A percentile compares a stretch with the other conserved stretches of the same genome.
Conservation (phyloP, 2,329 filamentous ascomycete species). For the Pestalotiopsis sp. region DNA sequence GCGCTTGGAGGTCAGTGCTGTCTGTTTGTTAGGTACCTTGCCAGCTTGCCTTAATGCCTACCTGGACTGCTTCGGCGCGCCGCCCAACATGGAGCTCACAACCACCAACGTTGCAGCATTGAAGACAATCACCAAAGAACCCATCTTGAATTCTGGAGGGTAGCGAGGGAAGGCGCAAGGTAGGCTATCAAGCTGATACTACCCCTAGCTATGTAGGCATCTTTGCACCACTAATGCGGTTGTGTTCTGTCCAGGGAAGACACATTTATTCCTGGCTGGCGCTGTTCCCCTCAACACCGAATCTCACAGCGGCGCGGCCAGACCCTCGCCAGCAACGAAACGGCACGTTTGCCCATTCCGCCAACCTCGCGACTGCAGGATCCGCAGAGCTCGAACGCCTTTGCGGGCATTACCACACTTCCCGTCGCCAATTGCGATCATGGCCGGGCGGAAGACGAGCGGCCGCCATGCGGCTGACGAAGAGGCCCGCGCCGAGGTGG, state of each 20-base stretch:
- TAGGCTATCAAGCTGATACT: too few relatives aligned
- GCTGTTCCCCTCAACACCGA: background rate
- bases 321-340: background rate
- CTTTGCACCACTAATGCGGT: background rate
- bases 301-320: background rate
- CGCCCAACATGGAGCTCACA: background rate
- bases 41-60: too few relatives aligned
- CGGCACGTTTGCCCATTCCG: background rate
- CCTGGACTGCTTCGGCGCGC: too few relatives aligned
- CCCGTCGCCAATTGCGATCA: conserved; percentile 23
- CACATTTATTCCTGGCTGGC: background rate
- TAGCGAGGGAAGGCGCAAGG: too few relatives aligned
- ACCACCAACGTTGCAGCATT: background rate
- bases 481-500: conserved; percentile 68
- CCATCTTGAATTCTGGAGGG: background rate
- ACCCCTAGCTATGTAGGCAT: background rate
- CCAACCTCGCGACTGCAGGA: background rate
- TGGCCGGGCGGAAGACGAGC: conserved; percentile 52
- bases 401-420: background rate
- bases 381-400: background rate
- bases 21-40: too few relatives aligned
- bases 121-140: background rate
- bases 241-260: background rate
- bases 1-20: background rate
- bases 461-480: conserved; percentile 59